Percentiles rank a stretch among this genome's conserved stretches.
Evolutionary conservation across 306 rosid species (phyloP).

Genomic region (Phaseolus lunatus): DNA sequence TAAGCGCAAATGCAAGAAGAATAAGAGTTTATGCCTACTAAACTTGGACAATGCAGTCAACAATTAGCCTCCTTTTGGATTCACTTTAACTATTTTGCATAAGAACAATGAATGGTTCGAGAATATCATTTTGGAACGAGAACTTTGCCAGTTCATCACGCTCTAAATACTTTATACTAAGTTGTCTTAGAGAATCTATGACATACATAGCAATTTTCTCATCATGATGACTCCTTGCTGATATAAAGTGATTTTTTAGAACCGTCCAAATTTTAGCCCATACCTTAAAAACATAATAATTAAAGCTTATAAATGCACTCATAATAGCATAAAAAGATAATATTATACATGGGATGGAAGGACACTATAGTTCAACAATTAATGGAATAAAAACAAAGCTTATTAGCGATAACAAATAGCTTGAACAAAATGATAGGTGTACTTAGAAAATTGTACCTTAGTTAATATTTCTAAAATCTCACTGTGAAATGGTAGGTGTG

Average conservation of each 20-base stretch:
- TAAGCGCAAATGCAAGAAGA: constrained; percentile 35
- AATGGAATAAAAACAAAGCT: constrained; percentile 1
- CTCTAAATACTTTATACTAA: constrained; percentile 98
- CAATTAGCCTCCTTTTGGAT: constrained; percentile 90
- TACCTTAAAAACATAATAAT: constrained; percentile 67
- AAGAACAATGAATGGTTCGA: constrained; percentile 97
- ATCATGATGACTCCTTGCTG: constrained; percentile 98
- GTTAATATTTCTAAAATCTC: too few species aligned
- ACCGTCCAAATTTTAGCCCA: constrained; percentile 99
- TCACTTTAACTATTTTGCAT: constrained; percentile 97
- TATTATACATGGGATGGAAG: neutral
- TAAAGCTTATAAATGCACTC: constrained; percentile 44
- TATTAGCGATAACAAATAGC: constrained; percentile 3
- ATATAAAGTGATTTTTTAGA: constrained; percentile 91
- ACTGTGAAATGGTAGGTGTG: too few species aligned
- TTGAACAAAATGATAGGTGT: constrained; percentile 33
- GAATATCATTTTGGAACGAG: constrained; percentile 98
- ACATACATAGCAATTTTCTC: constrained; percentile 98
- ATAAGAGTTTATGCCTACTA: constrained; percentile 33
- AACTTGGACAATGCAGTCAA: constrained; percentile 99
- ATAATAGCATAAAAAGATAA: constrained; percentile 38
- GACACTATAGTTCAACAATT: constrained; percentile 18
- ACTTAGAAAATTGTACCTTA: too few species aligned
- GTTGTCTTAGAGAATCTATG: constrained; percentile 96
- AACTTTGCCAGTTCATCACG: constrained; percentile 95